Evolutionary conservation across 306 rosid species (phyloP).

Genomic region (Quercus aquifolioides): DNA sequence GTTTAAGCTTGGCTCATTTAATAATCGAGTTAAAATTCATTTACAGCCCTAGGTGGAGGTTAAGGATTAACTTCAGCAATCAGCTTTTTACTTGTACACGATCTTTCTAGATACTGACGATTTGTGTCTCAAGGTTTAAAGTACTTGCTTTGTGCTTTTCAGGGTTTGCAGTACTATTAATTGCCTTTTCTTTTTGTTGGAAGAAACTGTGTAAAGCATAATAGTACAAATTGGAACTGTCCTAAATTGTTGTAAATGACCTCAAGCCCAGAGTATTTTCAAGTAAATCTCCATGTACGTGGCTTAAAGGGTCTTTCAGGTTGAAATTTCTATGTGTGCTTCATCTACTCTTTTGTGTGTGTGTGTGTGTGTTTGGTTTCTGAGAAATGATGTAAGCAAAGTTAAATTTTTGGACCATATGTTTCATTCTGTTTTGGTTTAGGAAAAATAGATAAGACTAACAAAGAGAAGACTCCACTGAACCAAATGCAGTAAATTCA

Average conservation of each 20-base stretch:
- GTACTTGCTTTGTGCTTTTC: neutral
- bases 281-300: neutral
- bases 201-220: neutral
- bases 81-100: neutral
- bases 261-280: neutral
- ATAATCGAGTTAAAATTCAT: no score
- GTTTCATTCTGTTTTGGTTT: neutral
- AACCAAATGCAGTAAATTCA: neutral
- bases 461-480: neutral
- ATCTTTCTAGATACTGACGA: neutral
- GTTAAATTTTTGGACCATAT: neutral
- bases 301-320: conserved; percentile 1
- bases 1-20: no score
- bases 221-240: neutral
- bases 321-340: conserved; percentile 20
- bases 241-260: neutral
- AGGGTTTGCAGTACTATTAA: neutral
- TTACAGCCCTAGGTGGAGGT: neutral
- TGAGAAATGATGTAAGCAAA: neutral
- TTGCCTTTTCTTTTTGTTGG: neutral
- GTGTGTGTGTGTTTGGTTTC: neutral
- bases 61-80: neutral
- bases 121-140: neutral
- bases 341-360: conserved; percentile 3
- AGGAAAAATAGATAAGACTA: neutral